Conservation (phyloP, 2,329 filamentous ascomycete genomes). For the Fusarium sp. region DNA sequence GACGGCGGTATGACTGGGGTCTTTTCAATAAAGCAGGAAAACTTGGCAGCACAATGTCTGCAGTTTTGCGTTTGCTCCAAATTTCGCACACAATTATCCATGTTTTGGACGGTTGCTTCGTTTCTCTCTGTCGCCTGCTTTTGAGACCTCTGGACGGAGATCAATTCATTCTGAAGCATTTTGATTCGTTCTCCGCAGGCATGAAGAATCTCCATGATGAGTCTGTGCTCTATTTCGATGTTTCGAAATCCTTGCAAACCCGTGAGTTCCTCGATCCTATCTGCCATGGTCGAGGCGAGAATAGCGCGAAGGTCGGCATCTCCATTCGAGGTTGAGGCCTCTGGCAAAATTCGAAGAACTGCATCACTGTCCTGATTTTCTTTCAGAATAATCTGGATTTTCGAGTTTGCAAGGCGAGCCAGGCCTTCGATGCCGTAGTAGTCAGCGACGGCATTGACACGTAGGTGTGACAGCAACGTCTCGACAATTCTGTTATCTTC, state of each 20-base stretch:
- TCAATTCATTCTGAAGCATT: accelerated
- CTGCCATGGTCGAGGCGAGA: neutral
- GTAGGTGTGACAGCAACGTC: neutral
- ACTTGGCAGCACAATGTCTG: neutral
- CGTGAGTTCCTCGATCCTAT: neutral
- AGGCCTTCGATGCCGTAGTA: conserved; percentile 1
- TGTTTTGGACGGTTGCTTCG: accelerated
- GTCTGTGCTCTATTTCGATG: neutral
- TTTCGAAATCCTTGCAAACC: neutral
- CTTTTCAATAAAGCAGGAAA: neutral
- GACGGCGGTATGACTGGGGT: accelerated
- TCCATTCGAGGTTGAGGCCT: neutral
- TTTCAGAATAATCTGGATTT: neutral
- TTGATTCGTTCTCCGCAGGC: accelerated
- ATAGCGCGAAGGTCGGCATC: accelerated
- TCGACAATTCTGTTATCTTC: too few relatives aligned
- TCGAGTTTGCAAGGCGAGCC: neutral
- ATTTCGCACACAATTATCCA: neutral
- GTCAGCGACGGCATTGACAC: conserved; percentile 7
- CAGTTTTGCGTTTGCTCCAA: neutral
- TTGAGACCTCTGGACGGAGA: too few relatives aligned
- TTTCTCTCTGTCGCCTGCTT: neutral
- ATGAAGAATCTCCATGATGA: neutral
- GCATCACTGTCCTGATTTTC: accelerated
- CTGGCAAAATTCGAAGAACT: neutral